A percentile compares a stretch with the other conserved stretches of the same genome.
Evolutionary conservation across 2,329 filamentous ascomycete genomes (phyloP).

Genomic region (Chrysosphaeria jannelii): DNA sequence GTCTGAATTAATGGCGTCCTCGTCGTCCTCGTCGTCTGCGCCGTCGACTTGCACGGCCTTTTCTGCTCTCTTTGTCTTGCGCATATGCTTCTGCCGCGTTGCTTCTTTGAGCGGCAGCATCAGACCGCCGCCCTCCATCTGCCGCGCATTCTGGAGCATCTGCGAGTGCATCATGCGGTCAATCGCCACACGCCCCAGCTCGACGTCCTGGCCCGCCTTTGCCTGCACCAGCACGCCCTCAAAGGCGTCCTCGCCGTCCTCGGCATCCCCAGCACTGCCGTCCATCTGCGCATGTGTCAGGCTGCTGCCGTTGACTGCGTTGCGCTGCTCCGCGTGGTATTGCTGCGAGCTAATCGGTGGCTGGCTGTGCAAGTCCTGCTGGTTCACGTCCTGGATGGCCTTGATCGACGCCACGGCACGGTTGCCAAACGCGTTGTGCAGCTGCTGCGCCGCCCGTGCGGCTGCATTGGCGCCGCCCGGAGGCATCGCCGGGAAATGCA

Average conservation of each 20-base stretch:
- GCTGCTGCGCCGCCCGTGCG: conserved; percentile 22
- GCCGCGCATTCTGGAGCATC: conserved; percentile 31
- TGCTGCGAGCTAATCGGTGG: conserved; percentile 8
- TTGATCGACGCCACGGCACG: conserved; percentile 36
- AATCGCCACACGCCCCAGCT: conserved; percentile 29
- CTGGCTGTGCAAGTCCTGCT: conserved; percentile 4
- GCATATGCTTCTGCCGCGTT: conserved; percentile 5
- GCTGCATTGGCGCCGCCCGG: conserved; percentile 13
- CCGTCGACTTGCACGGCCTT: conserved; percentile 11
- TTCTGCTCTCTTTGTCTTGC: too few relatives aligned
- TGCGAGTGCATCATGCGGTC: conserved; percentile 39
- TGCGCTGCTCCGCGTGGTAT: conserved; percentile 11
- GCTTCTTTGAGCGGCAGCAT: conserved; percentile 40
- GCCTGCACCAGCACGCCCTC: conserved; percentile 28
- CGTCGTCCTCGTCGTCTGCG: conserved; percentile 33
- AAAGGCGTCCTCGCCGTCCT: conserved; percentile 28
- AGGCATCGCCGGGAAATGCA: conserved; percentile 6
- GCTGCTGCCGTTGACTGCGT: conserved; percentile 11
- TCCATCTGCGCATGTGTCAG: conserved; percentile 34
- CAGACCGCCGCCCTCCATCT: conserved; percentile 44
- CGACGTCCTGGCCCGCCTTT: conserved; percentile 17
- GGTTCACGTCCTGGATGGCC: conserved; percentile 19
- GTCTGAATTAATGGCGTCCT: conserved; percentile 95
- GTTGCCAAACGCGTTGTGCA: conserved; percentile 28
- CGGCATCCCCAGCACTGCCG: conserved; percentile 44